These are phyloP conservation scores for Selaginella tamariscina DNA, from an alignment of 75 land plant species.

Conservation along the genomic window DNA sequence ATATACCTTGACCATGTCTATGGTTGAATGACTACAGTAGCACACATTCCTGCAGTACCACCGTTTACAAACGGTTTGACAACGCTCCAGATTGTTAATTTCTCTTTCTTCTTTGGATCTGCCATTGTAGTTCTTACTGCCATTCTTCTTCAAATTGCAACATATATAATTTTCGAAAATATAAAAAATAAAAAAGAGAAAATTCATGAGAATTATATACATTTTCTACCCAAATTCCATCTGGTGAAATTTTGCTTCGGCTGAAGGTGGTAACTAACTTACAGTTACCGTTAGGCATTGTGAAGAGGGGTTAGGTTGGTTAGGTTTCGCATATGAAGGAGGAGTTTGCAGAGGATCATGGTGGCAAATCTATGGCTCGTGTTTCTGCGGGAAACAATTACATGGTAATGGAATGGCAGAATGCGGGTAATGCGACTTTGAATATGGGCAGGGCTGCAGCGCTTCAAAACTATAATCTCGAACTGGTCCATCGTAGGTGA, in stretches of 20 bases:
- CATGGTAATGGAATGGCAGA: slow-evolving; percentile 1
- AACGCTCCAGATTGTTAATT: slow-evolving; percentile 43
- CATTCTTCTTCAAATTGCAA: neutral
- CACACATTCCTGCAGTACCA: slow-evolving; percentile 77
- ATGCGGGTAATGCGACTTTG: neutral
- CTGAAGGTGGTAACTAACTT: too few relatives aligned
- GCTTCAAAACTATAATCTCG: neutral
- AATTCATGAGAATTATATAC: too few relatives aligned
- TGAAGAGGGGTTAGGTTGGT: too few relatives aligned
- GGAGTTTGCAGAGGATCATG: too few relatives aligned
- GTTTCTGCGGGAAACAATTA: too few relatives aligned
- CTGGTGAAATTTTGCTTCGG: too few relatives aligned
- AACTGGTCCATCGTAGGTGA: neutral
- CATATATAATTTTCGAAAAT: too few relatives aligned
- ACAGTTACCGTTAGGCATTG: too few relatives aligned
- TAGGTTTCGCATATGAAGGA: too few relatives aligned
- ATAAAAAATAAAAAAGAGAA: too few relatives aligned
- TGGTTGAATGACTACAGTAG: slow-evolving; percentile 86
- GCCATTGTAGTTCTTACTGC: neutral
- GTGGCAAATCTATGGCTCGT: too few relatives aligned
- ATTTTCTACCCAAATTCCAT: too few relatives aligned
- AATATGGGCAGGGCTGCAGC: neutral
- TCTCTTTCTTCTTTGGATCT: slow-evolving; percentile 21
- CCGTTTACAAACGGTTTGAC: slow-evolving; percentile 86
- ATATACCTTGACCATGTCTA: slow-evolving; percentile 85